Percentiles rank a stretch among this genome's conserved stretches.
Evolutionary conservation across 371 early-diverging fungal genomes (phyloP).

Genomic region (Mycotypha africana): DNA sequence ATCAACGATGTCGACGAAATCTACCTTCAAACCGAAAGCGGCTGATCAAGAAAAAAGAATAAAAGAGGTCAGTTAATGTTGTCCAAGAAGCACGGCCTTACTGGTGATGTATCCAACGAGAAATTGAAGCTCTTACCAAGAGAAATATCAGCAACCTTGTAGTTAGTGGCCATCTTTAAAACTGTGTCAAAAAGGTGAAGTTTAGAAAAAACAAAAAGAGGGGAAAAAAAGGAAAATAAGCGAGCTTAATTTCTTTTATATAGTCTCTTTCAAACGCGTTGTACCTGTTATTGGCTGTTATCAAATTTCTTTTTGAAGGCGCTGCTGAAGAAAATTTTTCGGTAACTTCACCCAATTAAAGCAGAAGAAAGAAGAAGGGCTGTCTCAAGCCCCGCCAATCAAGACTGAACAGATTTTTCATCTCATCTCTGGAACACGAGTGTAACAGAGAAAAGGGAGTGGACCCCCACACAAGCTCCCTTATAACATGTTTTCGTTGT

Average conservation of each 20-base stretch:
- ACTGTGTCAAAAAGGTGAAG: too few relatives aligned
- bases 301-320: conserved; percentile 7
- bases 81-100: too few relatives aligned
- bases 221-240: too few relatives aligned
- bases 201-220: conserved; percentile 1
- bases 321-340: conserved; percentile 18
- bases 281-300: not conserved
- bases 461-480: too few relatives aligned
- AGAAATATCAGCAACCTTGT: conserved; percentile 83
- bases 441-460: too few relatives aligned
- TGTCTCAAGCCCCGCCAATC: conserved; percentile 13
- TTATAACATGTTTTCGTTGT: too few relatives aligned
- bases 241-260: too few relatives aligned
- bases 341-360: conserved; percentile 7
- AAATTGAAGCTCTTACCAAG: conserved; percentile 60
- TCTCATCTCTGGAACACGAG: too few relatives aligned
- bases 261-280: not conserved
- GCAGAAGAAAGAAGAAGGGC: conserved; percentile 1
- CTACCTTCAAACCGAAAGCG: conserved; percentile 45
- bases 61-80: too few relatives aligned
- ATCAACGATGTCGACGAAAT: too few relatives aligned
- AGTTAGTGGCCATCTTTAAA: conserved; percentile 22
- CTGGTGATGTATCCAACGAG: too few relatives aligned
- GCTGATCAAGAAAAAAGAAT: conserved; percentile 11
- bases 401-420: too few relatives aligned